Evolutionary conservation across 345 rosid species (phyloP), one percentile per base, ranked within the genome.

Genomic region (Eucalyptus curtisii): DNA sequence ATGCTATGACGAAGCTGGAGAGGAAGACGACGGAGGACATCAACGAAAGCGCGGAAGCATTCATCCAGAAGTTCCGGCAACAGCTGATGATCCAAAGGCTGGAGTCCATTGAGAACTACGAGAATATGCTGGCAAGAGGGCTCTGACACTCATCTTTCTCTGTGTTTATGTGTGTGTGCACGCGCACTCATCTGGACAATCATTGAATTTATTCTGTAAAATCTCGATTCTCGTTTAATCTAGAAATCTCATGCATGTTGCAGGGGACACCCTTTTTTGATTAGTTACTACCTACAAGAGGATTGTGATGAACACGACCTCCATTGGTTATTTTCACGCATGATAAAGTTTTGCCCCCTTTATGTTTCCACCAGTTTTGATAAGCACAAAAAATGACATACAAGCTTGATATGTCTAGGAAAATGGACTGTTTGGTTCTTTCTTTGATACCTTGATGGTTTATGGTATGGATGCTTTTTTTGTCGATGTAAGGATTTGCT

Each of bases 1-100:
- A 86, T 64, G 92, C 89, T 37, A 19, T 5, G 14, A 37, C 7
- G 42, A 71, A 48, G 88, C 91, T 93, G 5, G 96, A 93, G 92
- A 95, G 93, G 82, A 90, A 90, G 91, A 93, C 94, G 68, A 94
- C 96, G 15, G 89, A 92, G 90, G 98, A 96, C 91, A 92, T 97
- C 49, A 92, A 97, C 45, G 90, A 94, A 86, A 94, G 97, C 37
- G 99, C 98, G 0, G 99, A 97, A 64, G 95, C 95, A n/a, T 96
- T 97, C 93, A 97, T 96, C 91, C 79, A 91, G 89, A 95, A 96
- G 47, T 95, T 96, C 92, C 93, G 94, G 92, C 90, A 92, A 12
- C 95, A 95, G 89, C 95, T 96, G 85, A 76, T 93, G 91, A 91
- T 96, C 47, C 97, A 96, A 86, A 93, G 97, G 92, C 97, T 96